phyloP scores from a whole-genome alignment of 495 filamentous ascomycete species.

The Neurospora tetraspora region DNA sequence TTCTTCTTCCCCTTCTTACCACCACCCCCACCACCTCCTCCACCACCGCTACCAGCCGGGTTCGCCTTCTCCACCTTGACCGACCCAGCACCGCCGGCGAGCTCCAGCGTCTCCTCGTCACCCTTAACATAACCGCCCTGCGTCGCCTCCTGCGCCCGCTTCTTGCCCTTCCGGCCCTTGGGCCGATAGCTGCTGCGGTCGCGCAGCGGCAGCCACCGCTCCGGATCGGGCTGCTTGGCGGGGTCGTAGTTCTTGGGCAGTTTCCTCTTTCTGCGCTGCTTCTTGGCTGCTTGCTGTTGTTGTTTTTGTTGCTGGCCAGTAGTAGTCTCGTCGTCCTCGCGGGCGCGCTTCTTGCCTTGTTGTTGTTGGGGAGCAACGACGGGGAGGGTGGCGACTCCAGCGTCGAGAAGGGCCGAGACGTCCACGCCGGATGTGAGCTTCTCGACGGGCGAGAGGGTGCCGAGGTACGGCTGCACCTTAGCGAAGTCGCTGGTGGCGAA shows the following conservation, averaged over 20 bases:
- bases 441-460: slow-evolving; percentile 53
- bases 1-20: slow-evolving; percentile 57
- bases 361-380: slow-evolving; percentile 13
- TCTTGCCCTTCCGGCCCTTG: slow-evolving; percentile 85
- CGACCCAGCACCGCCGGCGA: slow-evolving; percentile 51
- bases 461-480: slow-evolving; percentile 49
- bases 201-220: slow-evolving; percentile 83
- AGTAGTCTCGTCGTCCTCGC: slow-evolving; percentile 22
- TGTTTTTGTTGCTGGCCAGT: slow-evolving; percentile 40
- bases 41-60: slow-evolving; percentile 6
- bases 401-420: slow-evolving; percentile 56
- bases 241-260: slow-evolving; percentile 71
- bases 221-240: slow-evolving; percentile 70
- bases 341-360: slow-evolving; percentile 20
- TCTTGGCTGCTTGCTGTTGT: slow-evolving; percentile 46
- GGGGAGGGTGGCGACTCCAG: slow-evolving; percentile 61
- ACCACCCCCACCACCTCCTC: slow-evolving; percentile 29
- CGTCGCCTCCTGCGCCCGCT: slow-evolving; percentile 62
- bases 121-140: slow-evolving; percentile 67
- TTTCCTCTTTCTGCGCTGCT: slow-evolving; percentile 59
- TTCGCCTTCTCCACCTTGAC: slow-evolving; percentile 47
- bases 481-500: slow-evolving; percentile 57
- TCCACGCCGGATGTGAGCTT: slow-evolving; percentile 59
- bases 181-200: slow-evolving; percentile 84
- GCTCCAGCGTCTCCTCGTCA: slow-evolving; percentile 54